phyloP scores from a whole-genome alignment of 2,329 filamentous ascomycete species.

The Trichoderma sp. region DNA sequence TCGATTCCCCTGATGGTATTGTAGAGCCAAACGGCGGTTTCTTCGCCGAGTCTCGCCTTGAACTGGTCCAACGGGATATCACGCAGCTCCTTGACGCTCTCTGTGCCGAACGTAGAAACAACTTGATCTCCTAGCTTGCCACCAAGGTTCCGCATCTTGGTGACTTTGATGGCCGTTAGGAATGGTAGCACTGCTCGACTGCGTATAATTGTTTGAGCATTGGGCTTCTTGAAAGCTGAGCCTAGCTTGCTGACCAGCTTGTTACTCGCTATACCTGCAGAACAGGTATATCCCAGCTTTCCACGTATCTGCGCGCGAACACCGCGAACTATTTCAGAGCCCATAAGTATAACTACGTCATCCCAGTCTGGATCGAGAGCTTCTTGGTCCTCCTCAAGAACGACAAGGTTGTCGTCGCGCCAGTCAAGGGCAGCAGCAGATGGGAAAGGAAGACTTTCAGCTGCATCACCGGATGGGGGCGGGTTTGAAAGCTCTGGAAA shows the following conservation, averaged over 20 bases:
- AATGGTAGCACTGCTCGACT: conserved; percentile 80
- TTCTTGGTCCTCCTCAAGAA: conserved; percentile 73
- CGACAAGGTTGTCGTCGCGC: conserved; percentile 77
- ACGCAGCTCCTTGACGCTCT: conserved; percentile 73
- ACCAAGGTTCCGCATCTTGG: conserved; percentile 91
- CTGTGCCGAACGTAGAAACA: conserved; percentile 75
- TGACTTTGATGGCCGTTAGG: conserved; percentile 82
- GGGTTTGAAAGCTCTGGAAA: conserved; percentile 68
- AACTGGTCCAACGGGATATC: conserved; percentile 70
- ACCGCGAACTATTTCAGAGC: conserved; percentile 80
- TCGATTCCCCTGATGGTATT: conserved; percentile 83
- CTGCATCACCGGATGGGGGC: conserved; percentile 70
- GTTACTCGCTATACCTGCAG: conserved; percentile 82
- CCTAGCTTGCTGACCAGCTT: conserved; percentile 96
- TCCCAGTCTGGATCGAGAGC: conserved; percentile 91
- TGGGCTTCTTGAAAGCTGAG: conserved; percentile 88
- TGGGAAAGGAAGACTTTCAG: conserved; percentile 70
- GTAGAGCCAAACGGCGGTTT: conserved; percentile 83
- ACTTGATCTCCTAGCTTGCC: conserved; percentile 91
- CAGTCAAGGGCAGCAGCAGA: conserved; percentile 71
- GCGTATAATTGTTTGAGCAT: conserved; percentile 89
- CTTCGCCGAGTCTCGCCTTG: conserved; percentile 75
- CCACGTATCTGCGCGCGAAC: conserved; percentile 68
- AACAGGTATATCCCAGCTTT: conserved; percentile 82
- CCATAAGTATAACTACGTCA: conserved; percentile 82